Evolutionary conservation across 2,329 filamentous ascomycete genomes (phyloP).

Genomic region (Aspergillus tamarii): DNA sequence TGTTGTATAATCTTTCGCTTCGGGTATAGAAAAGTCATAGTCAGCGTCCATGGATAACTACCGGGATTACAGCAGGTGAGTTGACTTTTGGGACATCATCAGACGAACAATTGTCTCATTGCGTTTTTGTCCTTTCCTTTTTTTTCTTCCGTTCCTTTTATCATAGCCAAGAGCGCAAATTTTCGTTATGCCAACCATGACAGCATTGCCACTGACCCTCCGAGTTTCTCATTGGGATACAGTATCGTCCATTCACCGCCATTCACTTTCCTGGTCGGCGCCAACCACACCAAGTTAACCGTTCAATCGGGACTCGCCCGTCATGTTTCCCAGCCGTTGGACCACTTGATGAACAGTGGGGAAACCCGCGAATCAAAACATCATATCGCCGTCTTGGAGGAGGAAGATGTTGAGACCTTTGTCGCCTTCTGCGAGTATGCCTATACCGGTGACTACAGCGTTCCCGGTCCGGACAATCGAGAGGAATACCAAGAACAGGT

Average conservation of each 20-base stretch:
- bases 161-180: neutral
- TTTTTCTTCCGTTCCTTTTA: neutral
- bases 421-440: slow-evolving; percentile 54
- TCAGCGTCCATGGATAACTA: slow-evolving; percentile 28
- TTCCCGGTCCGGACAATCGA: slow-evolving; percentile 32
- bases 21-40: neutral
- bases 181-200: slow-evolving; percentile 16
- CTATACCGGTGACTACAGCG: slow-evolving; percentile 53
- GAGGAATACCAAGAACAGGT: slow-evolving; percentile 25
- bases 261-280: slow-evolving; percentile 52
- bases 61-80: slow-evolving; percentile 40
- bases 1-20: neutral
- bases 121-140: neutral
- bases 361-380: slow-evolving; percentile 50
- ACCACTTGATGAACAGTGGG: slow-evolving; percentile 51
- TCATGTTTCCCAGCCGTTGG: slow-evolving; percentile 48
- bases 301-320: slow-evolving; percentile 51
- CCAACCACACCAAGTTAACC: slow-evolving; percentile 49
- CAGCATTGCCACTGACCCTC: slow-evolving; percentile 26
- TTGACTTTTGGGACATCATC: neutral
- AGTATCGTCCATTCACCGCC: slow-evolving; percentile 49
- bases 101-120: neutral
- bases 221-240: slow-evolving; percentile 19
- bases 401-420: slow-evolving; percentile 54
- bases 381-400: slow-evolving; percentile 47